Percentiles rank a stretch among this genome's conserved stretches.
phyloP scores from a whole-genome alignment of 192 early-diverging fungal genomes.

The Tieghemiomyces parasiticus region DNA sequence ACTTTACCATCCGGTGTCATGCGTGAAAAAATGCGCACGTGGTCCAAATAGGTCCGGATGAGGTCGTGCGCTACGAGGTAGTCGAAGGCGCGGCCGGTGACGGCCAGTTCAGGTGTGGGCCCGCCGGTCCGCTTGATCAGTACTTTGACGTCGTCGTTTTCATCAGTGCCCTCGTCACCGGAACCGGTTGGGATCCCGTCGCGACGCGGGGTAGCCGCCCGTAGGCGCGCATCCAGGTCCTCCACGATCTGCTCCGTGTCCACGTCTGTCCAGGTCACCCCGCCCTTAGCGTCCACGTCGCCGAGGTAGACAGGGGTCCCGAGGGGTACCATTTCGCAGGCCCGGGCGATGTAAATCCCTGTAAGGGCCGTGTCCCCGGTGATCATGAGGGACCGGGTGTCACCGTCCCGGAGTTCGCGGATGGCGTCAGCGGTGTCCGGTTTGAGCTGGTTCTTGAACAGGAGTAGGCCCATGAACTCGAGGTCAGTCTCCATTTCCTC shows the following conservation, averaged over 20 bases:
- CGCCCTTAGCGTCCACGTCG: slow-evolving; percentile 11
- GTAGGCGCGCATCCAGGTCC: background rate
- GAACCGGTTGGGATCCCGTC: background rate
- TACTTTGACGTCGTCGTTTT: too few species aligned
- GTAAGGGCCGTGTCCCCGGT: slow-evolving; percentile 49
- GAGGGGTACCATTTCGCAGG: slow-evolving; percentile 32
- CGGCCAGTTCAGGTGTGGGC: slow-evolving; percentile 26
- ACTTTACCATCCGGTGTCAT: slow-evolving; percentile 45
- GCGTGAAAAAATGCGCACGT: slow-evolving; percentile 37
- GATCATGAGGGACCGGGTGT: slow-evolving; percentile 43
- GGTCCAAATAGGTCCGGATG: slow-evolving; percentile 26
- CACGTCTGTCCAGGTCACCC: slow-evolving; percentile 25
- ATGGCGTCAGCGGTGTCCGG: slow-evolving; percentile 35
- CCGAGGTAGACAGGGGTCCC: slow-evolving; percentile 15
- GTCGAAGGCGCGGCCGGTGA: slow-evolving; percentile 37
- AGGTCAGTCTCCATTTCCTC: slow-evolving; percentile 27
- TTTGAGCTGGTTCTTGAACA: slow-evolving; percentile 47
- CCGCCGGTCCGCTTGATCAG: too few species aligned
- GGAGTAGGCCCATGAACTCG: slow-evolving; percentile 28
- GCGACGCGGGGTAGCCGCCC: background rate
- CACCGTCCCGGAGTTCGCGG: slow-evolving; percentile 29
- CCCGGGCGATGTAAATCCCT: slow-evolving; percentile 32
- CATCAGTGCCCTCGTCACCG: too few species aligned
- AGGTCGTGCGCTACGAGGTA: slow-evolving; percentile 14
- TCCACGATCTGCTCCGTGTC: slow-evolving; percentile 16